Evolutionary conservation across 306 rosid species (phyloP).

Genomic region (apple (Malus domestica)): DNA sequence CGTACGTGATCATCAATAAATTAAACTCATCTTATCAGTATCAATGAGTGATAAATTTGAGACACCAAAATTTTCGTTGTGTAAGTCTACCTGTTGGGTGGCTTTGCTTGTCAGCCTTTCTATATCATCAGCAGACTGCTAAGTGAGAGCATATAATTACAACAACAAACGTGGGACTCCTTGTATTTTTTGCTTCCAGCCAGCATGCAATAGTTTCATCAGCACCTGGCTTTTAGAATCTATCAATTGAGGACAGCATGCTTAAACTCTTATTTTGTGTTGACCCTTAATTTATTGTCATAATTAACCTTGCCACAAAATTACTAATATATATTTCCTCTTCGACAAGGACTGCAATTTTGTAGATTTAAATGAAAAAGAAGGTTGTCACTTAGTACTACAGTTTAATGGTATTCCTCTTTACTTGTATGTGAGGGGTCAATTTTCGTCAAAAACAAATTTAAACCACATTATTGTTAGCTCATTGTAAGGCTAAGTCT

Average conservation of each 20-base stretch:
- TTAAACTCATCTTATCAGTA: no score
- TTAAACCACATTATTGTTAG: no score
- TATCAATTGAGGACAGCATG: not conserved
- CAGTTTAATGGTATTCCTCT: accelerated
- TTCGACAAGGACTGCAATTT: no score
- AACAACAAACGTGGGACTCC: not conserved
- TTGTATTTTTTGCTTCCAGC: not conserved
- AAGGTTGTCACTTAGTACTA: no score
- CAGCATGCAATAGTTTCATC: not conserved
- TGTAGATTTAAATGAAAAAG: no score
- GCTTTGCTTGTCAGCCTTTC: not conserved
- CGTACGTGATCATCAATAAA: no score
- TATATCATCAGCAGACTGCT: not conserved
- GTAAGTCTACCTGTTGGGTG: no score
- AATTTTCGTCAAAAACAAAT: no score
- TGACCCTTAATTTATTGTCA: not conserved
- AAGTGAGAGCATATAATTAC: not conserved
- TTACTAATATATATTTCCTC: not conserved
- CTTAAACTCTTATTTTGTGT: not conserved
- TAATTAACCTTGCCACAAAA: not conserved
- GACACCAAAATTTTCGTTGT: no score
- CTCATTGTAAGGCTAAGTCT: no score
- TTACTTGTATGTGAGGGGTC: no score
- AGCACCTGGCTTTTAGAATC: not conserved
- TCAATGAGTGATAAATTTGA: not conserved